phyloP scores from a whole-genome alignment of 2,329 filamentous ascomycete genomes.

The Fusarium liriodendri region DNA sequence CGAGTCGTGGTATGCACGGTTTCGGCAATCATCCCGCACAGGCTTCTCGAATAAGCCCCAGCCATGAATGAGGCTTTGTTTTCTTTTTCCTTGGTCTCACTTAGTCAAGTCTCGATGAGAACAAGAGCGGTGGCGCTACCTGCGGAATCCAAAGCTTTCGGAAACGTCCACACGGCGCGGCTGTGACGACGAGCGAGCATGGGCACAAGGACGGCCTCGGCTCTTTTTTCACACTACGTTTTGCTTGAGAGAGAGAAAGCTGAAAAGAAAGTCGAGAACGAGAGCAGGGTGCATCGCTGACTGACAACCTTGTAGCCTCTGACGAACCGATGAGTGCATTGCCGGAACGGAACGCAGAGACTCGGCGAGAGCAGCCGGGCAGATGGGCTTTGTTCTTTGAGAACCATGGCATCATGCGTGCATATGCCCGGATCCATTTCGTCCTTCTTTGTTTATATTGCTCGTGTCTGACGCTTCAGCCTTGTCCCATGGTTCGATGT shows the following conservation, averaged over 20 bases:
- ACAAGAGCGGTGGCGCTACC: constrained; percentile 5
- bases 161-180: background rate
- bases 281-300: constrained; percentile 23
- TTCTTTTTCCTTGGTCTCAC: background rate
- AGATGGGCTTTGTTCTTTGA: background rate
- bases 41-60: background rate
- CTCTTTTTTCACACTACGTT: background rate
- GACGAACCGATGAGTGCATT: constrained; percentile 21
- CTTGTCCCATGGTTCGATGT: constrained; percentile 1
- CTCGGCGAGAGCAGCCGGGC: background rate
- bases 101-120: constrained; percentile 4
- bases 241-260: background rate
- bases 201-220: constrained; percentile 4
- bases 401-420: constrained; percentile 19
- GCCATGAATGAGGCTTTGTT: background rate
- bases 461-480: background rate
- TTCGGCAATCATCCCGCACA: background rate
- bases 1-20: background rate
- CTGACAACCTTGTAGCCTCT: constrained; percentile 7
- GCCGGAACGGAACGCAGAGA: constrained; percentile 12
- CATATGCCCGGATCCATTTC: background rate
- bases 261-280: background rate
- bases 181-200: constrained; percentile 11
- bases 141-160: constrained; percentile 14
- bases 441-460: constrained; percentile 5